Evolutionary conservation across 306 rosid genomes (phyloP).

Genomic region (Prunus armeniaca): DNA sequence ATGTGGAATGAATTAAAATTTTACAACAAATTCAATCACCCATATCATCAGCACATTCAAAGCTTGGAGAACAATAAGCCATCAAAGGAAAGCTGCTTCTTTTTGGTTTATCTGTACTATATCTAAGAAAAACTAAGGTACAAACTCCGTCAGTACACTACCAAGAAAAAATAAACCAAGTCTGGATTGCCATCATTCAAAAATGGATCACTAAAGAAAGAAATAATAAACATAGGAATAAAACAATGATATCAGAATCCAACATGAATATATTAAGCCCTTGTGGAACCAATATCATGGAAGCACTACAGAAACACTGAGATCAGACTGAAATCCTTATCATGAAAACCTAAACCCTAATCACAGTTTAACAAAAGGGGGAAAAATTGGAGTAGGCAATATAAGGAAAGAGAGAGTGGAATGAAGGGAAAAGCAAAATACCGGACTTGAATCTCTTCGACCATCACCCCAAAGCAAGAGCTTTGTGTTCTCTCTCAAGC

Average conservation of each 20-base stretch:
- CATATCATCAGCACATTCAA: neutral
- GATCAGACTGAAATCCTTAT: neutral
- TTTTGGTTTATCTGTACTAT: neutral
- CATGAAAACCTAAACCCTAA: conserved; percentile 3
- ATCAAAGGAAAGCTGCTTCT: neutral
- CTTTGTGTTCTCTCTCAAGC: neutral
- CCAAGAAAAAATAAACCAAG: neutral
- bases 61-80: neutral
- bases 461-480: conserved; percentile 6
- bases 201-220: neutral
- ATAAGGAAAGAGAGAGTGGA: neutral
- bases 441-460: conserved; percentile 1
- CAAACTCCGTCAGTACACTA: neutral
- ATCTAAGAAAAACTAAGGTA: neutral
- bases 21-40: neutral
- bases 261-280: neutral
- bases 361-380: neutral
- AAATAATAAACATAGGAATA: neutral
- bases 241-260: neutral
- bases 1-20: neutral
- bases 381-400: neutral
- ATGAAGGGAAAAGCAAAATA: neutral
- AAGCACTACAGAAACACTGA: neutral
- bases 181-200: neutral
- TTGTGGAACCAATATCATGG: neutral